Evolutionary conservation across 2,329 filamentous ascomycete species (phyloP), one percentile per base, ranked within the genome.

Genomic region (Phialophora verrucosa): DNA sequence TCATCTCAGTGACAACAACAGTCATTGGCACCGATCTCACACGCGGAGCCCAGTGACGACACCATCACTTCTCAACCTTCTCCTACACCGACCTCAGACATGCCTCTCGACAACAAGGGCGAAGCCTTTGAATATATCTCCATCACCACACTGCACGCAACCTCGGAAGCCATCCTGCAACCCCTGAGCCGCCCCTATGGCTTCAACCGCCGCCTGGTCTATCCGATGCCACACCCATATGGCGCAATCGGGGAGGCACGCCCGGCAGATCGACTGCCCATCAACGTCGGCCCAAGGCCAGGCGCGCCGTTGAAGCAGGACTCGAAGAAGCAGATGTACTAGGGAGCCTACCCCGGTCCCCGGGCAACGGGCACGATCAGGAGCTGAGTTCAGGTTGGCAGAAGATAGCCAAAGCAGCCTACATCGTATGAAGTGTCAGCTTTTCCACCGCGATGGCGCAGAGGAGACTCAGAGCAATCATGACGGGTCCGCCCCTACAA

Each of bases 101-200:
- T 55, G 53, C 53, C 53, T 27, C 7, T 55, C 29, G 53, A 55
- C 53, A 55, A 55, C 53, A 35, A 55, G 4, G 53, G 53, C 5
- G n/a, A 55, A 20, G 25, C 53, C 25, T 55, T 55, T 25, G 53
- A 55, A 11, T 55, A 31, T n/a, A 55, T 55, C 25, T 55, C 53
- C 4, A 55, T 55, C 53, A 55, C 53, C 14, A 55, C 53, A 14
- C 53, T 55, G 11, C 23, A 61, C 27, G 58, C 47, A 27, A 61
- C 42, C 10, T 35, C 44, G 2, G 44, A 50, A 8, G 25, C 58
- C 4, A 25, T 61, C 25, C 7, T 55, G 11, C 23, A 51, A 23
- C 49, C 20, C 14, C 49, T 51, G 6, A 51, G 49, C 49, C 7
- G 49, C 17, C 25, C 20, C 1, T 51, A 51, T 51, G 49, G 49